Conservation (phyloP, 1,139 yeast genomes). For the Diutina neorugosa region DNA sequence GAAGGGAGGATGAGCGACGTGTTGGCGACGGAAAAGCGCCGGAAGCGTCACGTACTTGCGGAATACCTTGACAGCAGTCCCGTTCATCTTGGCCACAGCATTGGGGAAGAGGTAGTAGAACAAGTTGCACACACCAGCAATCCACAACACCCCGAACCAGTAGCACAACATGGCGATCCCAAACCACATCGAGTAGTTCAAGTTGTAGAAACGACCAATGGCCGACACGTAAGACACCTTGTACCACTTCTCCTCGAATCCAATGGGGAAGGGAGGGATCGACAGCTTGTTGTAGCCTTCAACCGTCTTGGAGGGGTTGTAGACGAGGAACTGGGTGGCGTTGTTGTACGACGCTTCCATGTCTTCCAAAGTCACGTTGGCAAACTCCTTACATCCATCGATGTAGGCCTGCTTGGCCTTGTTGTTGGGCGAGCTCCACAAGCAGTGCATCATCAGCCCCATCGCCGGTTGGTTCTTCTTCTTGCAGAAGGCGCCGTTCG, state of each 20-base stretch:
- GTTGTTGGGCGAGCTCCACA: constrained; percentile 15
- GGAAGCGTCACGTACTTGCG: constrained; percentile 37
- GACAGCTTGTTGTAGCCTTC: not conserved
- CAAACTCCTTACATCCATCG: constrained; percentile 12
- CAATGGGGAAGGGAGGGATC: not conserved
- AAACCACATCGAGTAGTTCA: constrained; percentile 32
- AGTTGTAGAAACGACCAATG: constrained; percentile 1
- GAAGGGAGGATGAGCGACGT: constrained; percentile 20
- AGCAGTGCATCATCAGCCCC: constrained; percentile 27
- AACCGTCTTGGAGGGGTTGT: constrained; percentile 9
- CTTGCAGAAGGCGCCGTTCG: not conserved
- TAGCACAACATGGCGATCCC: constrained; percentile 38
- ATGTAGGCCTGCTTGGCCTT: constrained; percentile 12
- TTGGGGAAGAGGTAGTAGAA: constrained; percentile 23
- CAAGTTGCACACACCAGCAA: constrained; percentile 32
- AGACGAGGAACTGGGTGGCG: constrained; percentile 23
- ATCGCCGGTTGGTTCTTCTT: constrained; percentile 20
- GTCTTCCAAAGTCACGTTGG: constrained; percentile 15
- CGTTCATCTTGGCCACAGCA: constrained; percentile 19
- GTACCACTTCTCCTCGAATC: not conserved
- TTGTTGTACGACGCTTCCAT: constrained; percentile 21
- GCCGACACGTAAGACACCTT: not conserved
- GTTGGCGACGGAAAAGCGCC: constrained; percentile 30
- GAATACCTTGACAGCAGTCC: constrained; percentile 20
- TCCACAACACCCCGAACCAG: constrained; percentile 30